phyloP scores from a whole-genome alignment of 2,329 filamentous ascomycete genomes.

The Coleophoma crateriformis region DNA sequence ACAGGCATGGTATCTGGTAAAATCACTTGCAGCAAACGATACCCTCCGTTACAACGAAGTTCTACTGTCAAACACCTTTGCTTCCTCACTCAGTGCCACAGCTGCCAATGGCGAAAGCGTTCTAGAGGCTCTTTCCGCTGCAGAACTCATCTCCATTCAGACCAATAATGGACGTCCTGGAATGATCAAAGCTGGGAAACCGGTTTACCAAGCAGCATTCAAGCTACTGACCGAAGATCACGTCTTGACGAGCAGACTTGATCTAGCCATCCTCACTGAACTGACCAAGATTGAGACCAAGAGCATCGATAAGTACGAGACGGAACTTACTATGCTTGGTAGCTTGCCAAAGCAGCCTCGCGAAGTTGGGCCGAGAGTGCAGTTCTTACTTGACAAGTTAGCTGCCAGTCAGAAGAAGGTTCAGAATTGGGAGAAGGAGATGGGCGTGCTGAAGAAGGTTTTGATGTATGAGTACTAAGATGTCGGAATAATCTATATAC shows the following conservation, averaged over 20 bases:
- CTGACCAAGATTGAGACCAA: conserved; percentile 66
- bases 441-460: conserved; percentile 65
- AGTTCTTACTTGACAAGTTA: conserved; percentile 71
- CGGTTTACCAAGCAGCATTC: conserved; percentile 84
- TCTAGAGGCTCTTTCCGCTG: conserved; percentile 74
- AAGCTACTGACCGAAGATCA: conserved; percentile 62
- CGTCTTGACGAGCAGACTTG: conserved; percentile 68
- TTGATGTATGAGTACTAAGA: conserved; percentile 42
- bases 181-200: conserved; percentile 73
- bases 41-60: conserved; percentile 80
- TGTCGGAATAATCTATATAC: conserved; percentile 6
- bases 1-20: conserved; percentile 89
- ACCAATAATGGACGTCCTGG: conserved; percentile 72
- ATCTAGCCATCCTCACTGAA: conserved; percentile 64
- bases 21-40: conserved; percentile 63
- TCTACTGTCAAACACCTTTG: conserved; percentile 71
- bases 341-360: conserved; percentile 63
- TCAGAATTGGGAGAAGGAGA: conserved; percentile 67
- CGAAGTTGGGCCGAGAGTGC: conserved; percentile 60
- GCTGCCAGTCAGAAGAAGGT: conserved; percentile 71
- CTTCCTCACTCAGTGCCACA: conserved; percentile 41
- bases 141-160: conserved; percentile 77
- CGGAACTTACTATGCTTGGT: conserved; percentile 68
- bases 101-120: conserved; percentile 64
- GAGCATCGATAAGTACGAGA: conserved; percentile 73